Conservation (phyloP, 202 grass and related monocot species). For the Zizania palustris region DNA sequence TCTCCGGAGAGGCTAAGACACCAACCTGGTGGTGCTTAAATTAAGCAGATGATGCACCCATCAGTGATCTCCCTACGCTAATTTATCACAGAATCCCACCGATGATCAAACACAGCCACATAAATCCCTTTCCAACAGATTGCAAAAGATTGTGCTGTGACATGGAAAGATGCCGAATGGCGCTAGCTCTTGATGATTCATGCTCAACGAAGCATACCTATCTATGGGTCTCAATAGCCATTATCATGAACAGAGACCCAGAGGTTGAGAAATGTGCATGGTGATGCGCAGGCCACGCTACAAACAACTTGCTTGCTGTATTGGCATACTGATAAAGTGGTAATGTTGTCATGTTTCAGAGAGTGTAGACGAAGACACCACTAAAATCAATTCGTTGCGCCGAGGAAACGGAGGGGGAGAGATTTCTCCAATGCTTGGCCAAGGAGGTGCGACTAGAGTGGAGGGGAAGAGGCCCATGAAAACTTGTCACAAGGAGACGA, state of each 20-base stretch:
- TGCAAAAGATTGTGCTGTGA: not conserved
- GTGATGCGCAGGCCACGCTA: conserved; percentile 28
- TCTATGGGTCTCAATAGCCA: conserved; percentile 3
- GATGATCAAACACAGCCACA: conserved; percentile 19
- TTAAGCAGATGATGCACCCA: conserved; percentile 46
- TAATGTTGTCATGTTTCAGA: no score
- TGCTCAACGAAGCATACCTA: conserved; percentile 23
- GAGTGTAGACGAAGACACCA: no score
- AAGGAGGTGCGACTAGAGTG: no score
- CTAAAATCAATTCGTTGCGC: no score
- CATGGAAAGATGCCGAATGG: conserved; percentile 27
- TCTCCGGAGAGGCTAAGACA: not conserved
- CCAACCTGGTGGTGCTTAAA: conserved; percentile 30
- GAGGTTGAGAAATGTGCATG: conserved; percentile 5
- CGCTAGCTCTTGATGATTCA: conserved; percentile 29
- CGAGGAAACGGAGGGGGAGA: no score
- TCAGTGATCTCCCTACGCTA: conserved; percentile 11
- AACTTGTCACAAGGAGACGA: no score
- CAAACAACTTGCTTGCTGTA: conserved; percentile 23
- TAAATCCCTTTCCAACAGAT: conserved; percentile 25
- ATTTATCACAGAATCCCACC: not conserved
- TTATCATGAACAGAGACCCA: conserved; percentile 4
- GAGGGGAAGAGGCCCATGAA: no score
- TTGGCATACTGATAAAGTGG: conserved; percentile 30
- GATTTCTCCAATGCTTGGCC: no score